Evolutionary conservation across 2,329 filamentous ascomycete species (phyloP).

Genomic region (Dactylellina parvicollis): DNA sequence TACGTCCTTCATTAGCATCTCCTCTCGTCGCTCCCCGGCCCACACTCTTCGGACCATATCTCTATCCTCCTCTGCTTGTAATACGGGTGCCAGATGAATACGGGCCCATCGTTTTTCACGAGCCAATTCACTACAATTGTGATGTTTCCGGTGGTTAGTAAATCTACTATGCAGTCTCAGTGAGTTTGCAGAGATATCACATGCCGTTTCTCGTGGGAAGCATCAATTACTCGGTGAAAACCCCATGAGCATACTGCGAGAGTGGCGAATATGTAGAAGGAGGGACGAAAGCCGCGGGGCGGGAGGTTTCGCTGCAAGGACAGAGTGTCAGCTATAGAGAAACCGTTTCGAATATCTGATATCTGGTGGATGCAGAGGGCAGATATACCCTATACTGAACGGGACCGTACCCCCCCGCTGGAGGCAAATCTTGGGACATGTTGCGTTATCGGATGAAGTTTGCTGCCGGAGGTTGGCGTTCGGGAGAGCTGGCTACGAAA

Average conservation of each 20-base stretch:
- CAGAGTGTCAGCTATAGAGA: conserved; percentile 3
- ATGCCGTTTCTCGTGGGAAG: conserved; percentile 91
- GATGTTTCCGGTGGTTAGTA: background rate
- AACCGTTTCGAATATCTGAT: background rate
- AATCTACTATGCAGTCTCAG: background rate
- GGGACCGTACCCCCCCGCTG: conserved; percentile 89
- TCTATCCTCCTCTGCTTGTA: conserved; percentile 96
- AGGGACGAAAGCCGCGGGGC: conserved; percentile 85
- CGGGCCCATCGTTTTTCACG: conserved; percentile 99
- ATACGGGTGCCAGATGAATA: conserved; percentile 89
- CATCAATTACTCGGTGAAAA: conserved; percentile 84
- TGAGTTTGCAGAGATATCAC: conserved; percentile 58
- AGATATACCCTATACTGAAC: conserved; percentile 90
- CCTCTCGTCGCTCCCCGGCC: conserved; percentile 88
- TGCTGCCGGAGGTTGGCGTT: too few species aligned
- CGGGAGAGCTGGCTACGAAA: too few species aligned
- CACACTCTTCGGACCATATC: conserved; percentile 88
- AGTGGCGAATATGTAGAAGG: conserved; percentile 78
- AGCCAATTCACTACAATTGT: conserved; percentile 77
- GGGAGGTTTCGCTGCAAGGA: conserved; percentile 82
- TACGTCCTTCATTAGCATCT: conserved; percentile 85
- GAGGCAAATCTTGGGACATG: conserved; percentile 99
- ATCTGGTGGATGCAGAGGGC: background rate
- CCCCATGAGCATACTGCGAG: conserved; percentile 85
- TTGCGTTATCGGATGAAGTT: too few species aligned